Percentiles rank a stretch among this genome's conserved stretches.
Evolutionary conservation across 129 eudicot genomes (phyloP).

Genomic region (Mikania micrantha): DNA sequence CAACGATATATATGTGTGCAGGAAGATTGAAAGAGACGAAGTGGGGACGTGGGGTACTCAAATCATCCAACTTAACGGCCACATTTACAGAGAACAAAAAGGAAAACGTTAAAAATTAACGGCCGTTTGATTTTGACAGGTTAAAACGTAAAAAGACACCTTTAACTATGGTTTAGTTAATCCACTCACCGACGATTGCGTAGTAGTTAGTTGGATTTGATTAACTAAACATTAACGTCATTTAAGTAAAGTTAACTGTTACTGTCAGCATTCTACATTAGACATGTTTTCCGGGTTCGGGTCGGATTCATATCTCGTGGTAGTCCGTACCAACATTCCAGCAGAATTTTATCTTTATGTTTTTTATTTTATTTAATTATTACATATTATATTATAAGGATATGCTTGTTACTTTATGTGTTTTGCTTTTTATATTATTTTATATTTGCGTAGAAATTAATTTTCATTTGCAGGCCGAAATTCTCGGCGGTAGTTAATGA

Average conservation of each 20-base stretch:
- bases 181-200: constrained; percentile 18
- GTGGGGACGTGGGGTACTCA: constrained; percentile 15
- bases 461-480: constrained; percentile 23
- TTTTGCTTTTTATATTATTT: neutral
- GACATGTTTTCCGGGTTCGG: neutral
- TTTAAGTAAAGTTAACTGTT: constrained; percentile 10
- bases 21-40: constrained; percentile 23
- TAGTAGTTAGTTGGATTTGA: neutral
- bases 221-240: constrained; percentile 6
- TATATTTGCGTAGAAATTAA: constrained; percentile 12
- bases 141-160: neutral
- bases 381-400: constrained; percentile 2
- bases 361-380: neutral
- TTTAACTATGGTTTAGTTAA: constrained; percentile 24
- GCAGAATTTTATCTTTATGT: neutral
- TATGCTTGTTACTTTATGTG: neutral
- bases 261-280: constrained; percentile 13
- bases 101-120: constrained; percentile 20
- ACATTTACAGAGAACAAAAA: constrained; percentile 36
- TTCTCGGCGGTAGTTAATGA: constrained; percentile 30
- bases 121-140: constrained; percentile 21
- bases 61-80: constrained; percentile 49
- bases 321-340: constrained; percentile 28
- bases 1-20: constrained; percentile 24
- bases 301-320: constrained; percentile 9